These are phyloP conservation scores for Cyclostephanos invisitatus DNA, from an alignment of 108 stramenopile genomes.

Conservation along the genomic window DNA sequence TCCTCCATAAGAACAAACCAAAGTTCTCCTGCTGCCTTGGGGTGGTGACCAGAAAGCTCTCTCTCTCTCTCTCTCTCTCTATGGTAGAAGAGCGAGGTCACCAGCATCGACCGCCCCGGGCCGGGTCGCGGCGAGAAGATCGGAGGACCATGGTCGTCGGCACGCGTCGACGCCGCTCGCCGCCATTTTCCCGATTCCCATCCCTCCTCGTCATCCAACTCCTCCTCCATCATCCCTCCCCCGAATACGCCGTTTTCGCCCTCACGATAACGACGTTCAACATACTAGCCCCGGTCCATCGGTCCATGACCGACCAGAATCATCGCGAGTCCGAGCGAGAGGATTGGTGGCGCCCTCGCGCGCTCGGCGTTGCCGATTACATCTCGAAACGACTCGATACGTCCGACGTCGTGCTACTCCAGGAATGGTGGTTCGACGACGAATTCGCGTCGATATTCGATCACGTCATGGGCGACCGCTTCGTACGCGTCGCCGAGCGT, in stretches of 20 bases:
- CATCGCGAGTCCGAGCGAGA: constrained; percentile 44
- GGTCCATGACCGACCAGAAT: constrained; percentile 31
- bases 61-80: too few relatives aligned
- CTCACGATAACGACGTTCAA: constrained; percentile 52
- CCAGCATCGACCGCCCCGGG: too few relatives aligned
- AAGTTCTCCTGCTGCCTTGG: too few relatives aligned
- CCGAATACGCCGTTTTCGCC: constrained; percentile 8
- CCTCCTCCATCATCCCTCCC: constrained; percentile 1
- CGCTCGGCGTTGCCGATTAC: constrained; percentile 34
- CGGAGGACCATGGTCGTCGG: too few relatives aligned
- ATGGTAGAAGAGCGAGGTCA: too few relatives aligned
- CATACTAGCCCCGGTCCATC: constrained; percentile 47
- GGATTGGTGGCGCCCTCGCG: constrained; percentile 49
- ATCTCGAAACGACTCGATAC: constrained; percentile 31
- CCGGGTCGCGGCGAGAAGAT: too few relatives aligned
- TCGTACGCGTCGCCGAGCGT: constrained; percentile 39
- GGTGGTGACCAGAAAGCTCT: too few relatives aligned
- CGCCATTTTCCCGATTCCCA: background rate
- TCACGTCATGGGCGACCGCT: constrained; percentile 20
- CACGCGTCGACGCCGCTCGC: too few relatives aligned
- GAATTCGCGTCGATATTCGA: constrained; percentile 42
- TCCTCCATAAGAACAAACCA: too few relatives aligned
- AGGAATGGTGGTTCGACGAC: constrained; percentile 51
- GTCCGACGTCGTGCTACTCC: constrained; percentile 44
- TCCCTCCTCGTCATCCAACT: background rate